These are phyloP conservation scores for Citrus sp. DNA, from an alignment of 345 rosid species.

Conservation along the genomic window DNA sequence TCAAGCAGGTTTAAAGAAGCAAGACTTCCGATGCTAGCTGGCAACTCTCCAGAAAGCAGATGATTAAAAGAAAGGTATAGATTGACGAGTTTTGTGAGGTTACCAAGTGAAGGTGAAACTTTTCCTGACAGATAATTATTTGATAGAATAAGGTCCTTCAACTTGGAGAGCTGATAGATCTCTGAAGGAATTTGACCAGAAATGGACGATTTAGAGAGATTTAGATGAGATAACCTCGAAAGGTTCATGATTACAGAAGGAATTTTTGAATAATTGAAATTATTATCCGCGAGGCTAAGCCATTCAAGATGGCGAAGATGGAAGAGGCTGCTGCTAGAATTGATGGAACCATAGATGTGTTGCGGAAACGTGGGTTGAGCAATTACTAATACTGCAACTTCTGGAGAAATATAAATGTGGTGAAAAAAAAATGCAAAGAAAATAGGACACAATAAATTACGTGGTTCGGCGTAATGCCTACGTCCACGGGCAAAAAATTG, in stretches of 20 bases:
- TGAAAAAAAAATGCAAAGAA: no score
- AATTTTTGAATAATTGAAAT: neutral
- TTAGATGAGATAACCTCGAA: neutral
- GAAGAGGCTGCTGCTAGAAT: conserved; percentile 3
- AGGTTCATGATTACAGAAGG: neutral
- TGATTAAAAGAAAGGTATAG: neutral
- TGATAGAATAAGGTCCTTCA: conserved; percentile 16
- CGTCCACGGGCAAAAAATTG: no score
- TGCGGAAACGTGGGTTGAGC: no score
- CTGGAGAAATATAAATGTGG: no score
- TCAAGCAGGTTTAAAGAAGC: no score
- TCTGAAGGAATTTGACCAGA: neutral
- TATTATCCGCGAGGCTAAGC: neutral
- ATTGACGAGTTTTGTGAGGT: neutral
- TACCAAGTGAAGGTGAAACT: conserved; percentile 3
- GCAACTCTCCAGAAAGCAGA: neutral
- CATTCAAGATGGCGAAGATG: conserved; percentile 8
- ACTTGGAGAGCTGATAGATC: neutral
- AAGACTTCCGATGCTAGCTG: neutral
- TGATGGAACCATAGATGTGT: conserved; percentile 3
- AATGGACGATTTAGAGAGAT: neutral
- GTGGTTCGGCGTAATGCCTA: no score
- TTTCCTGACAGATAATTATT: neutral
- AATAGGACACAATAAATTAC: no score
- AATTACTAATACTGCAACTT: no score